phyloP scores from a whole-genome alignment of 1,139 yeast genomes.

The Nakaseomyces glabratus region DNA sequence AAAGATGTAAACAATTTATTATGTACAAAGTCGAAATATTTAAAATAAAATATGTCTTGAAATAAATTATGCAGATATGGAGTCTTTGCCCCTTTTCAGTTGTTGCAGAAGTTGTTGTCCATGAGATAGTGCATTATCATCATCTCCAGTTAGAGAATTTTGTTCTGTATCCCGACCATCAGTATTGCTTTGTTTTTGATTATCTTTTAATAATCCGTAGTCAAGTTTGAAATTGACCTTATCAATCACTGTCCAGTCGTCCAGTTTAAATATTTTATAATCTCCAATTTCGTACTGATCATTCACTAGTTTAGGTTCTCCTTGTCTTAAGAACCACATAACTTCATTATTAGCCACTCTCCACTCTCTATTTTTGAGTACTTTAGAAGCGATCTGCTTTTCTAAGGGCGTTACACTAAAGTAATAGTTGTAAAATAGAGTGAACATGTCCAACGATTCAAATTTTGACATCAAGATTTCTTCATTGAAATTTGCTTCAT shows the following conservation, averaged over 20 bases:
- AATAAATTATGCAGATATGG: slow-evolving; percentile 2
- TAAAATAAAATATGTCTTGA: too few species aligned
- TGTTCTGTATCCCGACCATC: neutral
- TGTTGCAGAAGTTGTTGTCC: slow-evolving; percentile 29
- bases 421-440: slow-evolving; percentile 54
- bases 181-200: neutral
- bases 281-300: slow-evolving; percentile 36
- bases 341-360: slow-evolving; percentile 28
- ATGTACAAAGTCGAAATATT: slow-evolving; percentile 4
- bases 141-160: slow-evolving; percentile 2
- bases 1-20: too few species aligned
- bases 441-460: slow-evolving; percentile 31
- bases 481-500: slow-evolving; percentile 5
- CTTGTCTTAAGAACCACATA: slow-evolving; percentile 36
- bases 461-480: slow-evolving; percentile 20
- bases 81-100: slow-evolving; percentile 22
- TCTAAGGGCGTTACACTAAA: slow-evolving; percentile 51
- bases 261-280: slow-evolving; percentile 36
- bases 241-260: slow-evolving; percentile 35
- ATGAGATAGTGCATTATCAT: slow-evolving; percentile 14
- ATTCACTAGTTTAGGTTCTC: slow-evolving; percentile 31
- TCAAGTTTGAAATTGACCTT: slow-evolving; percentile 30
- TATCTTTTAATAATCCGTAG: slow-evolving; percentile 14
- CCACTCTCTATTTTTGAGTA: slow-evolving; percentile 34
- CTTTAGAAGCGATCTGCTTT: slow-evolving; percentile 31